Evolutionary conservation across 805 yeast species (phyloP), one percentile per base, ranked within the genome.

Genomic region (Candida chauliodis): DNA sequence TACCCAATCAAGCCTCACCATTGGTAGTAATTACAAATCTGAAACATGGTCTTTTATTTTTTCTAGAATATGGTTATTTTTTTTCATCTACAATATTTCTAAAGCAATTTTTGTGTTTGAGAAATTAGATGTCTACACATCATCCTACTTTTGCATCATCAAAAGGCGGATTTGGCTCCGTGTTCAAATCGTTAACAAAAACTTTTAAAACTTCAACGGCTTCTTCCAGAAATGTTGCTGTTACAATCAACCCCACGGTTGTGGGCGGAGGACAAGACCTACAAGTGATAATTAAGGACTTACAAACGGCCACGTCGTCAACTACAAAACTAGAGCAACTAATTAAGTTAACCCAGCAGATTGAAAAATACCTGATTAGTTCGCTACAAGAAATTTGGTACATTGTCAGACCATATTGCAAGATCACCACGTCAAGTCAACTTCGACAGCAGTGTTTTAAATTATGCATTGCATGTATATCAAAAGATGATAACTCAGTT

Each of bases 311-410:
- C 0, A 41, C 58, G 7, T 51, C 69, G 1, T 46, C 40, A 15
- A 15, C 19, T 9, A 37, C 53, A 8, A 61, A 80, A 43, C 63
- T 74, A 1, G 63, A 71, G 1, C 79, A 84, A 0, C 79, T 84
- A 0, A 64, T 63, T 2, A 57, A 69, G 15, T 57, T 87, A 29
- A 60, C 74, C 5, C 69, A 69, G 2, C 64, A 77, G 3, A 56
- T 86, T 2, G 71, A 71, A 16, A 73, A 69, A 34, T 71, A 69
- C 35, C 64, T 80, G 3, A 70, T 79, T 2, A 68, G 81, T 0
- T 73, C 83, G 2, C 69, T 85, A 3, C 79, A 86, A 0, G 89
- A 84, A 44, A 68, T 86, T 1, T 87, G 96, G 96, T 78, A 81
- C 54, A 60, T 79, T 36, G 81, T 83, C 0, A 63, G 75, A 42